Evolutionary conservation across 768 basidiomycete genomes (phyloP), one percentile per base, ranked within the genome.

Genomic region (Rhodotorula diobovata): DNA sequence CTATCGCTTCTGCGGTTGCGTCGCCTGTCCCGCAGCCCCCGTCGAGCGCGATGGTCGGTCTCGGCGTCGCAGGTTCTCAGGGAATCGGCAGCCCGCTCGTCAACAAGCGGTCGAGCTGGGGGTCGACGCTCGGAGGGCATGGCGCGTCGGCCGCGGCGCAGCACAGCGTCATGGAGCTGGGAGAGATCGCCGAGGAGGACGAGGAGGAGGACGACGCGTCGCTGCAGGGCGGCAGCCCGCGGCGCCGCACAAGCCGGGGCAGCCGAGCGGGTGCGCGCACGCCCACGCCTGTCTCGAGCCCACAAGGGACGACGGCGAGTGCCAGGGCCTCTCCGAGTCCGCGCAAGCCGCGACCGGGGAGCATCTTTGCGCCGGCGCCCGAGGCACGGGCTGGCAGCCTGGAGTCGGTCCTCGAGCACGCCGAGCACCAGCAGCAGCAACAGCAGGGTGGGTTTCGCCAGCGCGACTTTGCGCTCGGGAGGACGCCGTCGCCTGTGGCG

Each of bases 131-230:
- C 11, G 14, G 61, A 6, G 14, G 61, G 53, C 21, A 53, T 61
- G 67, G 14, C 30, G 45, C 14, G 63, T 56, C n/a, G 70, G 74
- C 20, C 25, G 56, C 35, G 6, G 74, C 70, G 39, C 68, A 72
- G 61, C 51, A 53, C 34, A 74, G 76, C 28, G 74, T 75, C 48
- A 69, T 68, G 64, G 72, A 74, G 57, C 58, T 78, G 2, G 77
- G 76, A 20, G 73, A 92, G 39, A 82, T 93, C 43, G 91, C 91
- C 77, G 91, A 91, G 77, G 90, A 93, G 66, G 91, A 92, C 63
- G 90, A 93, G 61, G 91, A 91, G 53, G 91, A 92, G 35, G 89
- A 89, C 7, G 80, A 80, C 28, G 39, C 14, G 28, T 59, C 41
- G 4, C 41, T 16, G 56, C n/a, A 39, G 7, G 56, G 56, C 56